phyloP scores from a whole-genome alignment of 768 basidiomycete genomes.

The Kwoniella europaea region DNA sequence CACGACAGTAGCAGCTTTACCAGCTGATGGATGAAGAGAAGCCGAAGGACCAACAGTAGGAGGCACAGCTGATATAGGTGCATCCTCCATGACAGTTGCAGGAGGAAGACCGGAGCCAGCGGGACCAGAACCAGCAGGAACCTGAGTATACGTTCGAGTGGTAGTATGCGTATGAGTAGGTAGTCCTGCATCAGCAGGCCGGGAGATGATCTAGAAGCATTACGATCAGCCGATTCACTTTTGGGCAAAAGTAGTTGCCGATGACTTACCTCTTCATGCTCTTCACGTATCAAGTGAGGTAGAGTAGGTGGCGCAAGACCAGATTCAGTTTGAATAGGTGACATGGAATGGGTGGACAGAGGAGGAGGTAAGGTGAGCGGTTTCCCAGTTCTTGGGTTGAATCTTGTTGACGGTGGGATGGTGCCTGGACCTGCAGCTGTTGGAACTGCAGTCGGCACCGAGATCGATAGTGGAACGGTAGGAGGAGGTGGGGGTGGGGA shows the following conservation, averaged over 20 bases:
- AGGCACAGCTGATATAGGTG: conserved; percentile 1
- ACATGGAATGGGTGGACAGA: conserved; percentile 39
- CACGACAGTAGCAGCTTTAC: neutral
- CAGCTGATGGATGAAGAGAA: conserved; percentile 19
- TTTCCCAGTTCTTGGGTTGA: conserved; percentile 51
- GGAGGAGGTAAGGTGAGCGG: conserved; percentile 39
- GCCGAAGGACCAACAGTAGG: conserved; percentile 22
- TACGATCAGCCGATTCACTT: neutral
- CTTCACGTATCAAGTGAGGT: conserved; percentile 43
- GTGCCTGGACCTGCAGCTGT: conserved; percentile 19
- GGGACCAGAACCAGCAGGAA: conserved; percentile 11
- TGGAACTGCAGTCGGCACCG: conserved; percentile 13
- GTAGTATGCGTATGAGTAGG: conserved; percentile 47
- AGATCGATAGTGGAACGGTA: conserved; percentile 14
- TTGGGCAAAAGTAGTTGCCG: neutral
- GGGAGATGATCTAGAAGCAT: conserved; percentile 39
- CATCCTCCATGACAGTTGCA: conserved; percentile 4
- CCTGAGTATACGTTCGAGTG: conserved; percentile 40
- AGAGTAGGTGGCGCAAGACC: conserved; percentile 20
- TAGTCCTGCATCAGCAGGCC: conserved; percentile 38
- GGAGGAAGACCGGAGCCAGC: conserved; percentile 6
- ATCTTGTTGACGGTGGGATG: conserved; percentile 16
- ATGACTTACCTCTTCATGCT: conserved; percentile 51
- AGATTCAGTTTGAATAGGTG: conserved; percentile 35
- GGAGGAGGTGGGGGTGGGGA: conserved; percentile 5